Evolutionary conservation across 805 yeast genomes (phyloP).

Genomic region (Myxozyma vanderwaltii): DNA sequence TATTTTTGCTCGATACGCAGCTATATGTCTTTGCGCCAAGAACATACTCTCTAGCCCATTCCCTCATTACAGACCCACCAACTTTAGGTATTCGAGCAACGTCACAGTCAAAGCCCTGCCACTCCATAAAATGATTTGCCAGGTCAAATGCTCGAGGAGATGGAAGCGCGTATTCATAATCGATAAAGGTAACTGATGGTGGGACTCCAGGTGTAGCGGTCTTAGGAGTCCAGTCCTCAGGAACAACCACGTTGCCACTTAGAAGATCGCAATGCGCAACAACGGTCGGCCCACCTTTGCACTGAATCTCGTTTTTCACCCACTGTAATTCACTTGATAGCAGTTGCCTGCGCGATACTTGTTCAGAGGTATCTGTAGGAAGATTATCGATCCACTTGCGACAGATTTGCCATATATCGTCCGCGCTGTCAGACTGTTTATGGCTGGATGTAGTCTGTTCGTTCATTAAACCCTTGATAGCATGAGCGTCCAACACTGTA

Average conservation of each 20-base stretch:
- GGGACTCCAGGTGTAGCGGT: constrained; percentile 22
- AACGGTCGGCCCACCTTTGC: constrained; percentile 54
- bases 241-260: constrained; percentile 71
- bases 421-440: constrained; percentile 39
- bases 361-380: constrained; percentile 48
- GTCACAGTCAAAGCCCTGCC: constrained; percentile 82
- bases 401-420: constrained; percentile 61
- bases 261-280: constrained; percentile 72
- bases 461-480: constrained; percentile 46
- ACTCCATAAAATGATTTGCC: constrained; percentile 73
- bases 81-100: constrained; percentile 61
- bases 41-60: constrained; percentile 64
- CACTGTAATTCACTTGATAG: constrained; percentile 57
- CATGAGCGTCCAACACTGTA: constrained; percentile 48
- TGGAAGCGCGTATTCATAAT: constrained; percentile 71
- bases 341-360: constrained; percentile 45
- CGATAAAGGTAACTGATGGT: constrained; percentile 56
- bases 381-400: constrained; percentile 64
- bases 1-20: neutral
- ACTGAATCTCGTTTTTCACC: constrained; percentile 49
- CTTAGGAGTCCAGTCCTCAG: constrained; percentile 43
- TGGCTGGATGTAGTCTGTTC: constrained; percentile 12
- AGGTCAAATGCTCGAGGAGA: constrained; percentile 76
- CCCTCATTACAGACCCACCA: constrained; percentile 50
- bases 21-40: constrained; percentile 37